Base-by-base conservation (phyloP, 306 rosid genomes). In the Prunus mongolica region DNA sequence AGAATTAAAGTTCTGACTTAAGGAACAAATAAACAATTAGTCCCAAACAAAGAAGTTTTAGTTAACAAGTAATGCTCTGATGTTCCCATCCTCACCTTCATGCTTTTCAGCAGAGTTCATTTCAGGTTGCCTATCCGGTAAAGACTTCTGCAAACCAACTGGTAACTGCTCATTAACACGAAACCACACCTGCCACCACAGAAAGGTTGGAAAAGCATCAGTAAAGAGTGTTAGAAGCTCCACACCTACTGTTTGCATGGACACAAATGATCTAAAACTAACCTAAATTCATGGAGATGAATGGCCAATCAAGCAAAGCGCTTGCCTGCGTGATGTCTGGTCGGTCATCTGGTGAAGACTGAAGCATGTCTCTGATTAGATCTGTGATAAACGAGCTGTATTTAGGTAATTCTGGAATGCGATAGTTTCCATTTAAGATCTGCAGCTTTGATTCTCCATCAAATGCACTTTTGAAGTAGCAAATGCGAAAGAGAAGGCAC, bases 271-370 rank as follows among this genome's bases (percentile, higher is more conserved):
- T 95, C 97, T 95, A 90, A 85, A 89, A 92, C 98, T 89, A 95
- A 95, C 99, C 99, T 95, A 95, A 95, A 88, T 80, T 90, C 92
- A 94, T 90, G 97, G 96, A 90, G 96, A 92, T 92, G 96, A 90
- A 95, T 89, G 97, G 97, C 96, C 97, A 90, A 95, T 95, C 97
- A 90, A 95, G 97, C 96, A 95, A 95, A 95, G 96, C 88, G 89
- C 99, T 95, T 95, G 97, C 99, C 99, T 92, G 99, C 96, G 97
- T 92, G 99, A 95, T 92, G 83, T 95, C 99, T 80, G 99, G 99
- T 95, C 99, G 82, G 91, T 92, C 93, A 34, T 92, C 93, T 69
- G 97, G 98, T 78, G 89, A 85, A 41, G 91, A 89, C 84, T 92
- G 97, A 80, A 95, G 99, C 97, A 95, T 88, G 83, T 95, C 97